phyloP scores from a whole-genome alignment of 495 filamentous ascomycete species.

The Tuber calosporum region DNA sequence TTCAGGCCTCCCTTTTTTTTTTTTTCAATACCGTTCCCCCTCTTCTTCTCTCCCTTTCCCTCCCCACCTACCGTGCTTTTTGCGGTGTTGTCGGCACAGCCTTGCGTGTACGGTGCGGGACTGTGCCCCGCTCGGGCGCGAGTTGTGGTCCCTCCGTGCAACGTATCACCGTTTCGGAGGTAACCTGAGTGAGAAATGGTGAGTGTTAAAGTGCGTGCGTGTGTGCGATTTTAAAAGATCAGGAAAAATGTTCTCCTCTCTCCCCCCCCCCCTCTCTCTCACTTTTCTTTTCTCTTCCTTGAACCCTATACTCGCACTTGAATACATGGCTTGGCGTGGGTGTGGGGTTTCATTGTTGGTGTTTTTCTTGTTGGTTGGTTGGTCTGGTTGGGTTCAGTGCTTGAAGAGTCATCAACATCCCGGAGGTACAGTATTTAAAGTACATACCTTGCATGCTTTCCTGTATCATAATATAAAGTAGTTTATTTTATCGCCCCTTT shows the following conservation, averaged over 20 bases:
- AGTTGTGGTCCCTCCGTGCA: background rate
- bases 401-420: background rate
- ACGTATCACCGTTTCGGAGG: background rate
- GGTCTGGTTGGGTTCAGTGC: background rate
- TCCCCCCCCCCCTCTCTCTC: no score
- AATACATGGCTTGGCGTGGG: background rate
- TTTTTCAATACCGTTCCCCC: background rate
- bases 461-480: background rate
- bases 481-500: background rate
- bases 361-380: background rate
- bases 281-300: no score
- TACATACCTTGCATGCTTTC: no score
- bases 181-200: background rate
- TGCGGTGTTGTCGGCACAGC: background rate
- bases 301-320: no score
- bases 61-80: background rate
- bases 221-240: background rate
- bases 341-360: background rate
- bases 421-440: background rate
- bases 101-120: background rate
- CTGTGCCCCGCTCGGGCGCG: background rate
- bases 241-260: background rate
- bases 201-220: background rate
- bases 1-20: no score
- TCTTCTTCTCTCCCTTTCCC: background rate